A percentile compares a stretch with the other conserved stretches of the same genome.
Evolutionary conservation across 768 basidiomycete genomes (phyloP).

Genomic region (Mycena maculata): DNA sequence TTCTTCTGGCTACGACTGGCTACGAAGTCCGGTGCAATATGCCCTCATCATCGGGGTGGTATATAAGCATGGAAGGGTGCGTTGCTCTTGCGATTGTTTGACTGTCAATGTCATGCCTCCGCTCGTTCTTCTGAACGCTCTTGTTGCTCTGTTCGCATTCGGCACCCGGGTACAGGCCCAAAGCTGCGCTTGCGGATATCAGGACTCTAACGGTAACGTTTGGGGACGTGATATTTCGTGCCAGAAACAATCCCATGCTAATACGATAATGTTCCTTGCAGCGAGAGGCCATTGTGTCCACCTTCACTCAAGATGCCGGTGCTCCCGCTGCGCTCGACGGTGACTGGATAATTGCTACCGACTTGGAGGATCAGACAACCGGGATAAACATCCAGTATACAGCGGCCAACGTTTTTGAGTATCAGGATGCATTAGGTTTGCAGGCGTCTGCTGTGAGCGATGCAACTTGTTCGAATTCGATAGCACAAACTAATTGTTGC

Average conservation of each 20-base stretch:
- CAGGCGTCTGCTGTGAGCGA: slow-evolving; percentile 21
- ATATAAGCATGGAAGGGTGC: no score
- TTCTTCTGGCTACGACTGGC: no score
- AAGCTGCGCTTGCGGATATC: slow-evolving; percentile 32
- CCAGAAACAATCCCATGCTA: neutral
- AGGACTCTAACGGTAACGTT: slow-evolving; percentile 30
- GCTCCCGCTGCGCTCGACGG: slow-evolving; percentile 29
- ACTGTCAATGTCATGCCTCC: neutral
- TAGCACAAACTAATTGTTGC: neutral
- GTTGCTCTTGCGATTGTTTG: no score
- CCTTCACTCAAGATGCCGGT: slow-evolving; percentile 29
- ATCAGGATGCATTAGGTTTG: no score
- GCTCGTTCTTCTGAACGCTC: neutral
- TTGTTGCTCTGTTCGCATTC: neutral
- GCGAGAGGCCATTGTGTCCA: slow-evolving; percentile 29
- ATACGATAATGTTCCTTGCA: neutral
- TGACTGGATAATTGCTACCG: slow-evolving; percentile 29
- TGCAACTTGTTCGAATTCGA: neutral
- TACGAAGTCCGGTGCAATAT: no score
- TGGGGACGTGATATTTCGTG: slow-evolving; percentile 20
- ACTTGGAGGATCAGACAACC: slow-evolving; percentile 24
- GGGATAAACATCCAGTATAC: slow-evolving; percentile 24
- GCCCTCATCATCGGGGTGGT: no score
- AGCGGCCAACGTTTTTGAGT: no score
- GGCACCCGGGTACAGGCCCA: slow-evolving; percentile 15